Percentiles rank a stretch among this genome's conserved stretches.
Evolutionary conservation across 2,329 filamentous ascomycete species (phyloP).

Genomic region (Colletotrichum falcatum): DNA sequence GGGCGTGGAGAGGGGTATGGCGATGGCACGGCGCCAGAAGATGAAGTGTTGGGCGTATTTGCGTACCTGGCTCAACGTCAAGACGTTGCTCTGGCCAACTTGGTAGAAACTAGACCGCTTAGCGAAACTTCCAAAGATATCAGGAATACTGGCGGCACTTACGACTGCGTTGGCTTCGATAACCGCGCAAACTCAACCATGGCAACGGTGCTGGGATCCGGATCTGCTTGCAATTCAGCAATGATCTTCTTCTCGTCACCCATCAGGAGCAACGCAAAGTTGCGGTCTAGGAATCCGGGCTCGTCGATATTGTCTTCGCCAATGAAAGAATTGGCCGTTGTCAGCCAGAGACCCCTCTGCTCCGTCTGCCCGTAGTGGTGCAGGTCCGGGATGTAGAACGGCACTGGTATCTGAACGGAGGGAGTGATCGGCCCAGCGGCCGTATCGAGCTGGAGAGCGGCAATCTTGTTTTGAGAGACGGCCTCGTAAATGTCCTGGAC

Average conservation of each 20-base stretch:
- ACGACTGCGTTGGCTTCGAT: conserved; percentile 76
- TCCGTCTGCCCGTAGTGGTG: conserved; percentile 76
- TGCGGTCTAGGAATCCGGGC: conserved; percentile 79
- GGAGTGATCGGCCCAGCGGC: conserved; percentile 68
- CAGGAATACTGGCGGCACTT: conserved; percentile 44
- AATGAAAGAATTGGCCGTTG: conserved; percentile 82
- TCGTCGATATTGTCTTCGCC: conserved; percentile 76
- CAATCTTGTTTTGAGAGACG: conserved; percentile 87
- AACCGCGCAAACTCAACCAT: conserved; percentile 86
- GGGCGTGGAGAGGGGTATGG: conserved; percentile 91
- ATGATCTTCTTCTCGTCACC: conserved; percentile 82
- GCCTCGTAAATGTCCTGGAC: conserved; percentile 86
- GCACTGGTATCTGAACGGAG: conserved; percentile 73
- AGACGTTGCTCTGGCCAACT: conserved; percentile 76
- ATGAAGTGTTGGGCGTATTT: conserved; percentile 93
- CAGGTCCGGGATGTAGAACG: conserved; percentile 78
- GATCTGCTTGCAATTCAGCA: conserved; percentile 80
- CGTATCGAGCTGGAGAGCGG: conserved; percentile 81
- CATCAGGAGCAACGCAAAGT: conserved; percentile 87
- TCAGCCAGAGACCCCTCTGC: conserved; percentile 84
- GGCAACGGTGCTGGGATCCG: conserved; percentile 79
- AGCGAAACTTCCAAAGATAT: neutral
- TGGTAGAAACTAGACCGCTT: conserved; percentile 67
- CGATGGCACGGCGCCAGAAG: conserved; percentile 93
- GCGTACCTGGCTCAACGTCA: conserved; percentile 84